These are phyloP conservation scores for Amanita jacksonii DNA, from an alignment of 768 basidiomycete species.

Conservation along the genomic window DNA sequence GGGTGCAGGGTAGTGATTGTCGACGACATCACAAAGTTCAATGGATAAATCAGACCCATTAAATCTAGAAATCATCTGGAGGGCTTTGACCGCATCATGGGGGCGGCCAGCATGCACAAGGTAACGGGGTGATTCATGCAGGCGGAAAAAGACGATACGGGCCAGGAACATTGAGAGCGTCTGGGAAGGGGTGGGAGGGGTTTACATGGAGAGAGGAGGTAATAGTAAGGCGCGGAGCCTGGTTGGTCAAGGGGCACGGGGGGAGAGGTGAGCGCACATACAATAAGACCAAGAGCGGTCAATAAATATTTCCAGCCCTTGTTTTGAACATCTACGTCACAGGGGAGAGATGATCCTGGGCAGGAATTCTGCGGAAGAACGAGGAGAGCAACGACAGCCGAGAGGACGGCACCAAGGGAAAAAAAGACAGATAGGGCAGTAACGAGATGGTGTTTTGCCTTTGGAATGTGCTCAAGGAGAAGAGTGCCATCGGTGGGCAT, in stretches of 20 bases:
- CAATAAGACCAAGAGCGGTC: conserved; percentile 66
- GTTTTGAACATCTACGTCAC: conserved; percentile 63
- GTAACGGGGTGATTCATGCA: conserved; percentile 92
- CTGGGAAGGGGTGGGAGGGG: conserved; percentile 30
- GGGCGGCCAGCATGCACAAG: conserved; percentile 84
- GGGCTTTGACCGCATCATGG: conserved; percentile 73
- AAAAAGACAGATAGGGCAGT: conserved; percentile 94
- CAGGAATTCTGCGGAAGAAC: conserved; percentile 76
- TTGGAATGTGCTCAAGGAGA: conserved; percentile 86
- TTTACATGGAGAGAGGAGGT: not conserved
- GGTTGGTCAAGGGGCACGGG: conserved; percentile 5
- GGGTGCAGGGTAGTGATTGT: conserved; percentile 19
- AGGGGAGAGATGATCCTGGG: conserved; percentile 33
- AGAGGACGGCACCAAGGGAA: conserved; percentile 82
- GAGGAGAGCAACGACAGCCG: conserved; percentile 70
- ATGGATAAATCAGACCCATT: conserved; percentile 70
- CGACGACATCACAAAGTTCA: conserved; percentile 60
- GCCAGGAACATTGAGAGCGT: conserved; percentile 81
- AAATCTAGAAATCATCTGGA: conserved; percentile 78
- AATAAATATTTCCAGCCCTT: conserved; percentile 88
- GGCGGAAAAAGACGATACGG: conserved; percentile 81
- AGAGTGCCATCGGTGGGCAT: conserved; percentile 98
- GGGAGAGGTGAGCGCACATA: conserved; percentile 33
- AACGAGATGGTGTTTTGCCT: conserved; percentile 84
- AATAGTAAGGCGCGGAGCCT: not conserved